Conservation (phyloP, 2,329 filamentous ascomycete genomes). For the Xylariaceae sp. region DNA sequence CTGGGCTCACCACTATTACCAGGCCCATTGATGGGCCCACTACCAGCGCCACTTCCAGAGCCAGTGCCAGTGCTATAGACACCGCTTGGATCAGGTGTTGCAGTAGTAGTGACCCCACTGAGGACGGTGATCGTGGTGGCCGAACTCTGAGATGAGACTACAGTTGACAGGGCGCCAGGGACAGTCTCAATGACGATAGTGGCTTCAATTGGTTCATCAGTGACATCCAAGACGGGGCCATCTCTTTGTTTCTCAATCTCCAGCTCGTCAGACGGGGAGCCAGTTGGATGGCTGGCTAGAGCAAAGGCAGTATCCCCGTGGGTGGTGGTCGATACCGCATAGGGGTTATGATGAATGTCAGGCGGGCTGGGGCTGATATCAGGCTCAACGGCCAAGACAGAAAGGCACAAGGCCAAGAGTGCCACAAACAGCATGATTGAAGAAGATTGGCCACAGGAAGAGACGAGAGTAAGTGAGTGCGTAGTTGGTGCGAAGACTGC, state of each 20-base stretch:
- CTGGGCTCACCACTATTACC: conserved; percentile 1
- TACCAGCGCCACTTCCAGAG: conserved; percentile 5
- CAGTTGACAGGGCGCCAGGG: conserved; percentile 9
- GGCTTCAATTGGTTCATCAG: conserved; percentile 6
- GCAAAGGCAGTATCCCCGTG: conserved; percentile 11
- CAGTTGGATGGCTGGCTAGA: not conserved
- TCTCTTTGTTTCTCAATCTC: conserved; percentile 6
- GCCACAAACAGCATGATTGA: conserved; percentile 14
- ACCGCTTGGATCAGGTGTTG: conserved; percentile 9
- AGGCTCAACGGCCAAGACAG: conserved; percentile 5
- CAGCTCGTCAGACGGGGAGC: conserved; percentile 4
- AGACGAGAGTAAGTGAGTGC: not conserved
- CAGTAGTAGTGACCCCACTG: not conserved
- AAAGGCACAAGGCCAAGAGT: conserved; percentile 21
- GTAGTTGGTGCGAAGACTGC: not conserved
- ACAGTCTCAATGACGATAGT: conserved; percentile 16
- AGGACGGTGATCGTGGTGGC: conserved; percentile 5
- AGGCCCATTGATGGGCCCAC: conserved; percentile 1
- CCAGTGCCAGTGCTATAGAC: conserved; percentile 14
- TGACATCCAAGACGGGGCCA: not conserved
- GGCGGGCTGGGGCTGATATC: not conserved
- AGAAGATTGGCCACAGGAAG: not conserved
- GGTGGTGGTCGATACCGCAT: conserved; percentile 6
- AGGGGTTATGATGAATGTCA: not conserved
- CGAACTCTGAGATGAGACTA: conserved; percentile 8